phyloP scores from a whole-genome alignment of 2,329 filamentous ascomycete species.

The Fusarium napiforme region DNA sequence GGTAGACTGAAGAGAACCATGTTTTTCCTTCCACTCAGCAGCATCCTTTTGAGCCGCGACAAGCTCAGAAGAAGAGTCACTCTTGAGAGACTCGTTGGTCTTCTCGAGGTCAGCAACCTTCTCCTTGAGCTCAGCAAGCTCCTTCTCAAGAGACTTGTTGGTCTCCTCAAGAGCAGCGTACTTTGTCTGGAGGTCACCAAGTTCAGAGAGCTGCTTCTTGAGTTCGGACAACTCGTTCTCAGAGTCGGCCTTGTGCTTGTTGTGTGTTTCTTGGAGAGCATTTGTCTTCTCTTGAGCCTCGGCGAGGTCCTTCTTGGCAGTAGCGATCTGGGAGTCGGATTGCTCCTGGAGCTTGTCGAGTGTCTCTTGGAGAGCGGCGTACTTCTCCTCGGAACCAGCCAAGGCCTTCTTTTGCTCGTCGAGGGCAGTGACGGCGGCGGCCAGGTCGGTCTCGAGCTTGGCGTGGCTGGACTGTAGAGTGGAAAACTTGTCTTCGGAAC shows the following conservation, averaged over 20 bases:
- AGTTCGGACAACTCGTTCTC: conserved; percentile 45
- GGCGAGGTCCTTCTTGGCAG: conserved; percentile 40
- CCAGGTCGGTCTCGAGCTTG: conserved; percentile 44
- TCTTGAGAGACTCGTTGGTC: conserved; percentile 42
- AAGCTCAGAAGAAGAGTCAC: conserved; percentile 48
- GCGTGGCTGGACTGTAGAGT: conserved; percentile 43
- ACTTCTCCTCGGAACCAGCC: conserved; percentile 44
- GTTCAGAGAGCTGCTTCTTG: conserved; percentile 46
- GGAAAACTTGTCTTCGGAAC: conserved; percentile 44
- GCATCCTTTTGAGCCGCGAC: conserved; percentile 46
- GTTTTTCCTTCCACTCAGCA: conserved; percentile 45
- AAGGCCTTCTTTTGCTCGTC: conserved; percentile 46
- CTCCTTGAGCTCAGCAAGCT: conserved; percentile 45
- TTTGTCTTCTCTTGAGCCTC: conserved; percentile 43
- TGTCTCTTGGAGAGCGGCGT: conserved; percentile 40
- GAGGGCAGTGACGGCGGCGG: conserved; percentile 42
- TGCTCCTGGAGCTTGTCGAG: conserved; percentile 44
- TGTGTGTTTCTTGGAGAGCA: conserved; percentile 43
- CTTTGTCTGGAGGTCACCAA: conserved; percentile 49
- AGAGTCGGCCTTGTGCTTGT: conserved; percentile 46
- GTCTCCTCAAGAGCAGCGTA: conserved; percentile 46
- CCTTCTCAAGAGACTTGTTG: conserved; percentile 39
- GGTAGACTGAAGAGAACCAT: conserved; percentile 35
- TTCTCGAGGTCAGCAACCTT: conserved; percentile 45
- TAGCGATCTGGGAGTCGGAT: conserved; percentile 42